Evolutionary conservation across 2,329 filamentous ascomycete genomes (phyloP).

Genomic region (Hymenoscyphus occultus): DNA sequence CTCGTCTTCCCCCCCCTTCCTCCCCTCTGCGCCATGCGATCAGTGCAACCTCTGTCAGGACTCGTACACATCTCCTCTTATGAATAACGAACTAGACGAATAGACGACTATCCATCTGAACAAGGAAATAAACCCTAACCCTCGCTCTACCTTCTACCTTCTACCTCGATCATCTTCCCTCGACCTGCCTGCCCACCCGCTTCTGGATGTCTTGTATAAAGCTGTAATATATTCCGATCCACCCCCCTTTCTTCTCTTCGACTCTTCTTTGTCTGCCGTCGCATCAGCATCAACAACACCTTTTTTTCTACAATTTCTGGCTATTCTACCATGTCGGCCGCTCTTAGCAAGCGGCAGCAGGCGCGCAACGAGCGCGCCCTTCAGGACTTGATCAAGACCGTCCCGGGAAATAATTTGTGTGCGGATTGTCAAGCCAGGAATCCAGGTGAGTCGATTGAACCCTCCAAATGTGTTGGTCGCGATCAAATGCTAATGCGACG

Average conservation of each 20-base stretch:
- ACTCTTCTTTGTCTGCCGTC: conserved; percentile 8
- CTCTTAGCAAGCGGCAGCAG: conserved; percentile 93
- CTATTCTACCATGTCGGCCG: conserved; percentile 57
- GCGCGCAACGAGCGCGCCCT: conserved; percentile 91
- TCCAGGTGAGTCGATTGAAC: conserved; percentile 62
- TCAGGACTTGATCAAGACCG: conserved; percentile 80
- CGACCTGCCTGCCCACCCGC: conserved; percentile 5
- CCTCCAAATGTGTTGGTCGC: not conserved
- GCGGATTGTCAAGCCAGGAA: conserved; percentile 91
- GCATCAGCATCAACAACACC: conserved; percentile 8
- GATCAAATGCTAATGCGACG: conserved; percentile 16
- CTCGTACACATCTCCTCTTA: not conserved
- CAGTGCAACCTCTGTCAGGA: not conserved
- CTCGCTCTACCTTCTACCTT: too few relatives aligned
- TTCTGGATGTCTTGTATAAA: conserved; percentile 28
- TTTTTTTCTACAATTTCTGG: not conserved
- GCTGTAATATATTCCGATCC: conserved; percentile 18
- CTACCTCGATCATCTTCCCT: not conserved
- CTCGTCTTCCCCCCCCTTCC: not conserved
- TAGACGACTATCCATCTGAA: not conserved
- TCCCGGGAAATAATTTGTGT: conserved; percentile 88
- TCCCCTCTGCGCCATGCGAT: conserved; percentile 4
- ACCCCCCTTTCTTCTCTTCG: not conserved
- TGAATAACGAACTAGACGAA: conserved; percentile 4
- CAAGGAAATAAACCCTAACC: not conserved